phyloP scores from a whole-genome alignment of 1,139 yeast genomes.

The Taphrina populina region DNA sequence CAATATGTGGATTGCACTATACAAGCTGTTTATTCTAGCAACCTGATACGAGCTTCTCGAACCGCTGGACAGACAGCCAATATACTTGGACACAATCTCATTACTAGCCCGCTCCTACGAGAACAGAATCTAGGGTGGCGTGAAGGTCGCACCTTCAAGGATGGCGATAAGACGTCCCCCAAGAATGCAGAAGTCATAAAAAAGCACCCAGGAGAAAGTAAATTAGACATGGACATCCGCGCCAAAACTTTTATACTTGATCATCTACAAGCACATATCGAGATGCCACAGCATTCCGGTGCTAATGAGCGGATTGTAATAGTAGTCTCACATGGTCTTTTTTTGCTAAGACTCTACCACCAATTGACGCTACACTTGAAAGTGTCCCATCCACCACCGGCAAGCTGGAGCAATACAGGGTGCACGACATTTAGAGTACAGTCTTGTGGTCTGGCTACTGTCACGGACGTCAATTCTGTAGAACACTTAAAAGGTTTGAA shows the following conservation, averaged over 20 bases:
- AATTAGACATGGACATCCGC: slow-evolving; percentile 18
- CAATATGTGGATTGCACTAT: background rate
- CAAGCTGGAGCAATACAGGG: slow-evolving; percentile 30
- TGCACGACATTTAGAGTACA: slow-evolving; percentile 4
- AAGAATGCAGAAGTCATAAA: background rate
- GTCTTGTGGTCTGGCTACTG: background rate
- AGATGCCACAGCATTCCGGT: background rate
- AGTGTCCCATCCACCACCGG: slow-evolving; percentile 6
- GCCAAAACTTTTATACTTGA: background rate
- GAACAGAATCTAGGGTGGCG: slow-evolving; percentile 33
- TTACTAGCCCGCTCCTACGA: background rate
- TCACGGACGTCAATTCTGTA: slow-evolving; percentile 10
- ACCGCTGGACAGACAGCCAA: slow-evolving; percentile 17
- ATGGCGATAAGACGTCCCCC: slow-evolving; percentile 10
- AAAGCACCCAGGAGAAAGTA: slow-evolving; percentile 17
- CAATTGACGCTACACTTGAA: background rate
- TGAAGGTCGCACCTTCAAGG: slow-evolving; percentile 17
- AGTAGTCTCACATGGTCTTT: slow-evolving; percentile 31
- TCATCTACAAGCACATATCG: background rate
- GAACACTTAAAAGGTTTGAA: slow-evolving; percentile 23
- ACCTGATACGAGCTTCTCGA: slow-evolving; percentile 13
- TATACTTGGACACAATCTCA: background rate
- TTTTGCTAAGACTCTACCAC: slow-evolving; percentile 19
- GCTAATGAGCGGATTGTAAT: background rate
- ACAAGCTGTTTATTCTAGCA: background rate